Evolutionary conservation across 2,329 filamentous ascomycete genomes (phyloP), one percentile per base, ranked within the genome.

Genomic region (Aspergillus clavatus): DNA sequence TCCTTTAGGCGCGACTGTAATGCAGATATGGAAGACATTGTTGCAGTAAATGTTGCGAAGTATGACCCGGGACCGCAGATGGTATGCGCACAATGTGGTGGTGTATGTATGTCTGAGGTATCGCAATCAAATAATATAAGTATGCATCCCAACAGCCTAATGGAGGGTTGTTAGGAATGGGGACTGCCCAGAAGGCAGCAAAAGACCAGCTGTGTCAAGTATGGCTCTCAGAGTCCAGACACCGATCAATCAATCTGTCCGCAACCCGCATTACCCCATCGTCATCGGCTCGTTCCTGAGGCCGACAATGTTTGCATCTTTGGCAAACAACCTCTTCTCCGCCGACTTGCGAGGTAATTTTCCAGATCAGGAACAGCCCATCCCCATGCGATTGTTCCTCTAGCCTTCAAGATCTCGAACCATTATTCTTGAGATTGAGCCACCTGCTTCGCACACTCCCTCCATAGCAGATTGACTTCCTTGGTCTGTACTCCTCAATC

Each of bases 1-100:
- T 73, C 61, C 53, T 69, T 72, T 14, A 81, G 64, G 41, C 76
- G 75, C 23, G 66, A 63, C 40, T 72, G 67, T 23, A 80, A 72
- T 24, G 53, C 53, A 44, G 67, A 52, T 37, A 62, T 51, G 31
- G 63, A 58, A 31, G 66, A 63, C 72, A 74, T 74, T 26, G 42
- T 61, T 45, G 31, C 31, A 35, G 31, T 12, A 16, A 16, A 4
- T 21, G 11, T 35, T 6, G 5, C 4, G 8, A 24, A n/a, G 5
- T n/a, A 12, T 39, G 24, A 5, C 8, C 21, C 16, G 5, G 46
- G n/a, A 36, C 38, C 12, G 31, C 27, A 10, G 27, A 3, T 10
- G 22, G 24, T 39, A 35, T 35, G 31, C 19, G 31, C 31, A 10
- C 10, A 8, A 35, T 10, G 4, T 35, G 8, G 18, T 21, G n/a